A percentile compares a stretch with the other conserved stretches of the same genome.
phyloP scores from a whole-genome alignment of 2,329 filamentous ascomycete species.

The Orbilia ellipsospora region DNA sequence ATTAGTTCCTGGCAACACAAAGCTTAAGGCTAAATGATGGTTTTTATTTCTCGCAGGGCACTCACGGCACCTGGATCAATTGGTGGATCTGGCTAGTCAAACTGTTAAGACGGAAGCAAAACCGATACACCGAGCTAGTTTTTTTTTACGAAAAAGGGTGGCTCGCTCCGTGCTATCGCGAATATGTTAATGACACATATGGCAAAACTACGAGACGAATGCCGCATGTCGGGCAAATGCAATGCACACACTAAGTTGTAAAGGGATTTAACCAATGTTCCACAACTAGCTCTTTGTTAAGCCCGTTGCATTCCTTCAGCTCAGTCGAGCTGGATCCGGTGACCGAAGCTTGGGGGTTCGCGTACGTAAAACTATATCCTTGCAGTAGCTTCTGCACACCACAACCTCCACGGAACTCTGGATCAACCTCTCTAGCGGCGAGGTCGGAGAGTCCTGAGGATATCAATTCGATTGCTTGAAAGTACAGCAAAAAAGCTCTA shows the following conservation, averaged over 20 bases:
- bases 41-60: constrained; percentile 11
- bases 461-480: constrained; percentile 10
- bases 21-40: constrained; percentile 46
- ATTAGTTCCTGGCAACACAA: constrained; percentile 26
- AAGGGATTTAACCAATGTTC: constrained; percentile 20
- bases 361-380: constrained; percentile 51
- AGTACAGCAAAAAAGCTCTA: constrained; percentile 11
- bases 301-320: neutral
- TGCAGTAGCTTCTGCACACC: constrained; percentile 24
- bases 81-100: constrained; percentile 35
- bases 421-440: constrained; percentile 27
- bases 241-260: neutral
- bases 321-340: constrained; percentile 34
- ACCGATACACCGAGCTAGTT: constrained; percentile 42
- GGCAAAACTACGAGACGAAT: constrained; percentile 5
- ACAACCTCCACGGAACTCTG: constrained; percentile 45
- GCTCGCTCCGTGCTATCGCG: constrained; percentile 17
- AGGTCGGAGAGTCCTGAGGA: constrained; percentile 49
- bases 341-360: constrained; percentile 35
- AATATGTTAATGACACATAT: constrained; percentile 46
- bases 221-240: neutral
- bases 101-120: constrained; percentile 35
- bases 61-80: constrained; percentile 28
- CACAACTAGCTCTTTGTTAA: neutral
- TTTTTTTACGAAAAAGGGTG: neutral